Evolutionary conservation across 1,284 basidiomycete genomes (phyloP).

Genomic region (Austroboletus novae-zelandiae): DNA sequence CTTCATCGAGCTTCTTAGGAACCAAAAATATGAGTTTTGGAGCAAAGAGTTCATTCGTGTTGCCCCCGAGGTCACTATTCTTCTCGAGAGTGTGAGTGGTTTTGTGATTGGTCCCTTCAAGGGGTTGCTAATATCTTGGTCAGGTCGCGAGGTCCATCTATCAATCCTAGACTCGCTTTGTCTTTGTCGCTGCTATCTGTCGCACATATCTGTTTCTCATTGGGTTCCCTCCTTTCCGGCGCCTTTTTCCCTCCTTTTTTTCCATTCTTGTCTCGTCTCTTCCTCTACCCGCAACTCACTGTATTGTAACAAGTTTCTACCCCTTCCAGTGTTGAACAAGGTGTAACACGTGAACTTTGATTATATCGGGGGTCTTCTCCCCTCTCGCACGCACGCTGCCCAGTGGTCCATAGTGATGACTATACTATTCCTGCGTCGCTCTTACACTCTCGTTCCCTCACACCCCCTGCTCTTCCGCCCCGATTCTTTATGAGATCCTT

Average conservation of each 20-base stretch:
- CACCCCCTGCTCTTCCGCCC: conserved; percentile 10
- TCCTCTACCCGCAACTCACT: conserved; percentile 49
- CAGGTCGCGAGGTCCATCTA: conserved; percentile 75
- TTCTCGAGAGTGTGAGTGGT: conserved; percentile 72
- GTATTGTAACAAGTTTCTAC: conserved; percentile 73
- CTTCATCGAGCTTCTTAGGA: conserved; percentile 88
- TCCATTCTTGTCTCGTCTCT: conserved; percentile 21
- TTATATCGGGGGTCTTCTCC: conserved; percentile 32
- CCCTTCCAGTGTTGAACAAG: conserved; percentile 56
- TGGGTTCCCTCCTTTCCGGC: conserved; percentile 38
- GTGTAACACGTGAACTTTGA: conserved; percentile 47
- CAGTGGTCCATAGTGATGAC: conserved; percentile 13
- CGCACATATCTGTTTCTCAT: conserved; percentile 51
- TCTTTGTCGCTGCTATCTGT: conserved; percentile 43
- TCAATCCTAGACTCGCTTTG: conserved; percentile 62
- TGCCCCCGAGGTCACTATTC: conserved; percentile 76
- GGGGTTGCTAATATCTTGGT: conserved; percentile 3
- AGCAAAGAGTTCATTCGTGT: conserved; percentile 78
- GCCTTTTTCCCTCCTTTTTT: conserved; percentile 37
- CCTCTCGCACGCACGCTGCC: conserved; percentile 11
- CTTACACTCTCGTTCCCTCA: conserved; percentile 8
- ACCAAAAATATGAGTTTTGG: conserved; percentile 86
- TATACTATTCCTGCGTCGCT: conserved; percentile 11
- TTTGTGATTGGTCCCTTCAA: neutral
- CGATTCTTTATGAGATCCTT: conserved; percentile 19